Evolutionary conservation across 352 stramenopile species (phyloP).

Genomic region (Pythium plurisporium): DNA sequence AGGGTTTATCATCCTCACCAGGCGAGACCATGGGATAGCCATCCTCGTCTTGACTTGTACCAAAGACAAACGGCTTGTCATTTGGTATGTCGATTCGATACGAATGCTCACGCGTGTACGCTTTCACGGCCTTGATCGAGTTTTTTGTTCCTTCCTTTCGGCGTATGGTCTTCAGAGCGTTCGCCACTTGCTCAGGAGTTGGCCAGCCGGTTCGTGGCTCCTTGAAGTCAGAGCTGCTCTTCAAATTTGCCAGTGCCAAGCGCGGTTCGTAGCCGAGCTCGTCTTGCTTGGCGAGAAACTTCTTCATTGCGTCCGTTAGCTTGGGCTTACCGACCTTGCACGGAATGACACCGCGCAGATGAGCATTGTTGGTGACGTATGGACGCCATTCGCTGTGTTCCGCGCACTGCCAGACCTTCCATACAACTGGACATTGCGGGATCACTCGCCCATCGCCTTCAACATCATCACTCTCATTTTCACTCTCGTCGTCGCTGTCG

Average conservation of each 20-base stretch:
- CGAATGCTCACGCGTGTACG: neutral
- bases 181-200: neutral
- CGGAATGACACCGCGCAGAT: neutral
- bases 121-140: neutral
- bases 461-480: neutral
- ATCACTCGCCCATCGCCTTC: too few species aligned
- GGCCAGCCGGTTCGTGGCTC: neutral
- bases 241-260: neutral
- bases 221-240: neutral
- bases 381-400: neutral
- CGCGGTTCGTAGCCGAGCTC: neutral
- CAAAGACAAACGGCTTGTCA: neutral
- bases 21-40: neutral
- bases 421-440: neutral
- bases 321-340: neutral
- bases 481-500: neutral
- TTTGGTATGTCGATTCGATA: neutral
- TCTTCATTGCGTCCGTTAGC: neutral
- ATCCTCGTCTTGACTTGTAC: neutral
- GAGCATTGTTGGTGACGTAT: neutral
- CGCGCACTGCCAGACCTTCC: neutral
- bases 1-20: neutral
- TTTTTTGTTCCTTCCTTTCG: neutral
- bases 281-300: neutral
- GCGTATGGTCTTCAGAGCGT: conserved; percentile 1